phyloP scores from a whole-genome alignment of 805 yeast genomes.

The Metschnikowia cubensis region DNA sequence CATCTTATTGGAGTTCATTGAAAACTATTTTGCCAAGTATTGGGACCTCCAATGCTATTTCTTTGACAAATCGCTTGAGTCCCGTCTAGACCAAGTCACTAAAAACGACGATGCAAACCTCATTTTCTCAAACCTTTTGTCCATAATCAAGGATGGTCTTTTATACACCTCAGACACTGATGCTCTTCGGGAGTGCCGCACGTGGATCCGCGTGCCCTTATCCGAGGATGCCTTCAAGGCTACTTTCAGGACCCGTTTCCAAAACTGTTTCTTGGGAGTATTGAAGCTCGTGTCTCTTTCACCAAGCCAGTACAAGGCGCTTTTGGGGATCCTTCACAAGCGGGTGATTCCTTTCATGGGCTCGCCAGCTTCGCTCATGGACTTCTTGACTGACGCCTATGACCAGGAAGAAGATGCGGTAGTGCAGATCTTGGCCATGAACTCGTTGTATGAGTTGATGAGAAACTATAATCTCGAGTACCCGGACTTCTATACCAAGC shows the following conservation, averaged over 20 bases:
- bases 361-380: conserved; percentile 84
- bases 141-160: conserved; percentile 32
- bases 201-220: conserved; percentile 32
- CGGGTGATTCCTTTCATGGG: conserved; percentile 76
- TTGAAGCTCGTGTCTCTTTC: conserved; percentile 47
- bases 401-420: conserved; percentile 44
- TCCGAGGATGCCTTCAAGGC: conserved; percentile 37
- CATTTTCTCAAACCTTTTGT: conserved; percentile 38
- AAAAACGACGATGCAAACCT: neutral
- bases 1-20: conserved; percentile 52
- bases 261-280: conserved; percentile 59
- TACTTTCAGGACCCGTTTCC: conserved; percentile 61
- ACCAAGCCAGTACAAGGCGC: conserved; percentile 60
- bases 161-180: conserved; percentile 23
- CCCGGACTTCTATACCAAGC: conserved; percentile 81
- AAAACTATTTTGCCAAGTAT: conserved; percentile 44
- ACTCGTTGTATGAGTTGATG: conserved; percentile 84
- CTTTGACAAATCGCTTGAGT: conserved; percentile 39
- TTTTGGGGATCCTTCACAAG: conserved; percentile 71
- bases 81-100: conserved; percentile 5
- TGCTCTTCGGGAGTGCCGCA: conserved; percentile 26
- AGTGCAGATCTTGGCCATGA: conserved; percentile 73
- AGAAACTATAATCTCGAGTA: conserved; percentile 80
- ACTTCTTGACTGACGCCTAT: conserved; percentile 85
- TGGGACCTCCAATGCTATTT: conserved; percentile 81